These are phyloP conservation scores for Triticum timopheevii DNA, from an alignment of 176 grass and related monocot species.

Conservation along the genomic window DNA sequence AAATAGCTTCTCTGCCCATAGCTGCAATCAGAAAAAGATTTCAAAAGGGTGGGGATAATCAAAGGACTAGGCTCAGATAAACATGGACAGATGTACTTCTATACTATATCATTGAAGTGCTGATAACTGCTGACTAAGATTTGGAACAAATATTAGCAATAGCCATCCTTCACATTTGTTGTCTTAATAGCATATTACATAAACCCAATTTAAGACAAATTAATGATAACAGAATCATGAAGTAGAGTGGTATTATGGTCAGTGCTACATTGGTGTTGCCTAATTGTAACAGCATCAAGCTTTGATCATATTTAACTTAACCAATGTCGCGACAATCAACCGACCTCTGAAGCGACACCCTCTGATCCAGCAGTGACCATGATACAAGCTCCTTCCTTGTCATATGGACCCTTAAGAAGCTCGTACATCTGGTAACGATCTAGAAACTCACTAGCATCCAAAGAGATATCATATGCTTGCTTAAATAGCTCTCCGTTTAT, in stretches of 20 bases:
- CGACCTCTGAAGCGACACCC: conserved; percentile 70
- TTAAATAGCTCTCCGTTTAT: conserved; percentile 83
- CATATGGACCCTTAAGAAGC: conserved; percentile 78
- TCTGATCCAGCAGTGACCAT: conserved; percentile 70
- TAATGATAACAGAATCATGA: background rate
- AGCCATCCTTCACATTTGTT: background rate
- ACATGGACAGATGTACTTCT: background rate
- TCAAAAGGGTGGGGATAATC: background rate
- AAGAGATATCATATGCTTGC: conserved; percentile 70
- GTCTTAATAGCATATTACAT: background rate
- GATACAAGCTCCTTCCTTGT: conserved; percentile 86
- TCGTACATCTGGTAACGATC: conserved; percentile 76
- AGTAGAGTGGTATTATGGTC: background rate
- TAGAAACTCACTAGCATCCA: conserved; percentile 74
- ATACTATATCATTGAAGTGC: background rate
- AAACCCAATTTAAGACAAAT: background rate
- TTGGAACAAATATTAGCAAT: background rate
- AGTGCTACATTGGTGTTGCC: background rate
- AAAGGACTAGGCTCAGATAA: background rate
- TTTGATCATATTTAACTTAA: background rate
- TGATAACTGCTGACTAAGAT: background rate
- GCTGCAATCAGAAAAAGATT: conserved; percentile 31
- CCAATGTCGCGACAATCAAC: background rate
- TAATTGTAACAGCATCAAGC: background rate
- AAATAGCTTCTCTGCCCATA: conserved; percentile 79